phyloP scores from a whole-genome alignment of 208 protist species.

The Acanthamoeba healyi region DNA sequence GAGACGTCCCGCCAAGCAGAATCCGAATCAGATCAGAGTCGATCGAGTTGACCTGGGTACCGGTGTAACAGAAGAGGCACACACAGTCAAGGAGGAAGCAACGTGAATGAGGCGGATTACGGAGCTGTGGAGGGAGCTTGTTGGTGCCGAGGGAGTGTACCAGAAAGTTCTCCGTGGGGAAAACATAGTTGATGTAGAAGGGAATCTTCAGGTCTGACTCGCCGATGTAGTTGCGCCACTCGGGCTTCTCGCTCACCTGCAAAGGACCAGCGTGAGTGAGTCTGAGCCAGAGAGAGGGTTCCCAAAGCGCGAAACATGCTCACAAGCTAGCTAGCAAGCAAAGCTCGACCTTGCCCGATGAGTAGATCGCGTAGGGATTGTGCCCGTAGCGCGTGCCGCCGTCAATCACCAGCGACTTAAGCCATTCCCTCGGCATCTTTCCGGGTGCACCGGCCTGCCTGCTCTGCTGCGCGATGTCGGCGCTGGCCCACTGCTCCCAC shows the following conservation, averaged over 20 bases:
- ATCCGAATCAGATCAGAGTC: slow-evolving; percentile 63
- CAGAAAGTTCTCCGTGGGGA: slow-evolving; percentile 46
- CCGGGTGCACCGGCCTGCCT: no score
- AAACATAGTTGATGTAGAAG: slow-evolving; percentile 55
- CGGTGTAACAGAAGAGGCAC: no score
- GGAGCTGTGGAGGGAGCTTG: background rate
- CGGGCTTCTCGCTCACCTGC: slow-evolving; percentile 7
- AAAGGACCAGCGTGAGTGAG: no score
- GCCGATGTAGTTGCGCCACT: slow-evolving; percentile 56
- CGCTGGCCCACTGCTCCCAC: slow-evolving; percentile 1
- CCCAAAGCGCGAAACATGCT: background rate
- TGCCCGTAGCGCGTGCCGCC: slow-evolving; percentile 6
- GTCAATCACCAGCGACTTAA: slow-evolving; percentile 42
- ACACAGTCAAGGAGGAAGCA: background rate
- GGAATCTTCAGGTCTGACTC: slow-evolving; percentile 69
- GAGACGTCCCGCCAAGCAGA: background rate
- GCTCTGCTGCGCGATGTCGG: background rate
- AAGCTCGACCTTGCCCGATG: background rate
- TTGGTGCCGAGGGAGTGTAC: no score
- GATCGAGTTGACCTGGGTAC: slow-evolving; percentile 11
- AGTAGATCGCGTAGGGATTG: slow-evolving; percentile 38
- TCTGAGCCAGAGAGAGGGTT: no score
- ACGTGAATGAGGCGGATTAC: background rate
- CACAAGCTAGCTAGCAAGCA: background rate
- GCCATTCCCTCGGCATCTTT: slow-evolving; percentile 30